These are phyloP conservation scores for Avena sativa DNA, from an alignment of 176 grass and related monocot species.

Conservation along the genomic window DNA sequence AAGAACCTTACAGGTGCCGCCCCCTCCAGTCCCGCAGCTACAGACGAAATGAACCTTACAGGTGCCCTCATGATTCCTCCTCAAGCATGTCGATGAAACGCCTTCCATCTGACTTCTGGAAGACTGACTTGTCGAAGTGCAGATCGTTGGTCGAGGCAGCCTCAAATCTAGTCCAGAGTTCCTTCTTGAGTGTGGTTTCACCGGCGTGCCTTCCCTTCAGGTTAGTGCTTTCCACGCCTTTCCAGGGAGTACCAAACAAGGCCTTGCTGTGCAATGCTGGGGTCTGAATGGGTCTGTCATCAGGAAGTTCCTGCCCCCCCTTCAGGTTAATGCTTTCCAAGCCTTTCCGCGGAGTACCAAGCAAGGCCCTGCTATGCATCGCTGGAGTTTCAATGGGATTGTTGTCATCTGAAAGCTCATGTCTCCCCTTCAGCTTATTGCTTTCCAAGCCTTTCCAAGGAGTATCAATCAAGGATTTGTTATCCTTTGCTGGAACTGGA, in stretches of 20 bases:
- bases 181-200: conserved; percentile 89
- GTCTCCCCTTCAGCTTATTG: conserved; percentile 18
- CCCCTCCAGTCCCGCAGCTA: neutral
- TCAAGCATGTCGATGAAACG: conserved; percentile 91
- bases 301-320: conserved; percentile 37
- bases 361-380: conserved; percentile 40
- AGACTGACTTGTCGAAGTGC: conserved; percentile 60
- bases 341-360: conserved; percentile 55
- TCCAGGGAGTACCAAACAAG: conserved; percentile 58
- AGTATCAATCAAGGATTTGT: conserved; percentile 8
- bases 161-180: conserved; percentile 91
- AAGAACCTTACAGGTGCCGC: neutral
- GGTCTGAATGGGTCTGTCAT: conserved; percentile 57
- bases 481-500: conserved; percentile 36
- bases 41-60: conserved; percentile 23
- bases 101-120: conserved; percentile 53
- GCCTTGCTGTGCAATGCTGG: conserved; percentile 40
- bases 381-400: conserved; percentile 53
- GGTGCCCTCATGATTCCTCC: conserved; percentile 55
- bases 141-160: conserved; percentile 62
- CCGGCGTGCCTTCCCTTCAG: conserved; percentile 66
- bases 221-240: conserved; percentile 75
- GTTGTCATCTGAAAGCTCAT: conserved; percentile 54
- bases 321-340: conserved; percentile 39
- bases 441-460: conserved; percentile 40